These are phyloP conservation scores for Candida hispaniensis DNA, from an alignment of 805 yeast genomes.

Conservation along the genomic window DNA sequence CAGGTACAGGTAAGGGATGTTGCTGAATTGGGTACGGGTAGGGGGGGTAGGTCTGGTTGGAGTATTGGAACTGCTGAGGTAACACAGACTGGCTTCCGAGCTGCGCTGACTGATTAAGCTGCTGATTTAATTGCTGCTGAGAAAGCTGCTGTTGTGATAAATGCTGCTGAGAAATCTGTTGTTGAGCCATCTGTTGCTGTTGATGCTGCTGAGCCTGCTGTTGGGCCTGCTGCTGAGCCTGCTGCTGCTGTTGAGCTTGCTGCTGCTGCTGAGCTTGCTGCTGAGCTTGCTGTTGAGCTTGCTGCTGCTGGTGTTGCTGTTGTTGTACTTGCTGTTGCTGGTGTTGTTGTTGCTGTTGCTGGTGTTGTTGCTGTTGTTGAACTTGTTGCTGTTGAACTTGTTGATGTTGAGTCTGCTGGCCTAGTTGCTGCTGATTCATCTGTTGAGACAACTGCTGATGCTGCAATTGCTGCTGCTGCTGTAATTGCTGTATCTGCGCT, in stretches of 20 bases:
- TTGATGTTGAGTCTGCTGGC: too few relatives aligned
- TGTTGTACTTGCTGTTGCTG: slow-evolving; percentile 1
- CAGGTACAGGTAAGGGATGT: slow-evolving; percentile 9
- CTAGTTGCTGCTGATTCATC: too few relatives aligned
- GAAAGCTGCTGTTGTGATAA: slow-evolving; percentile 2
- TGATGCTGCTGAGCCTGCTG: background rate
- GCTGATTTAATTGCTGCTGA: background rate
- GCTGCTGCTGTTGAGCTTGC: slow-evolving; percentile 6
- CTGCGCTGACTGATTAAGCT: background rate
- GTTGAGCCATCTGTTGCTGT: slow-evolving; percentile 3
- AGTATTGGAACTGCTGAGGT: slow-evolving; percentile 3
- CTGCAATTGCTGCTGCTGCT: too few relatives aligned
- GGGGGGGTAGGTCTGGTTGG: slow-evolving; percentile 12
- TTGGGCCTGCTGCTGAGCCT: background rate
- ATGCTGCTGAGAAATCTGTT: background rate
- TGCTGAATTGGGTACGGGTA: slow-evolving; percentile 15
- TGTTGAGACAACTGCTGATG: too few relatives aligned
- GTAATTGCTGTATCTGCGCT: too few relatives aligned
- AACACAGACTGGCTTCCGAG: background rate
- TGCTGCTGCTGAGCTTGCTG: slow-evolving; percentile 1
- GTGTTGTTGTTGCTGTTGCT: slow-evolving; percentile 7
- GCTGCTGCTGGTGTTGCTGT: slow-evolving; percentile 1
- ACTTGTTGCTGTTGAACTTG: background rate
- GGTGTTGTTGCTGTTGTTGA: slow-evolving; percentile 1
- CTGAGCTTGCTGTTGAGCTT: slow-evolving; percentile 2